Percentiles rank a stretch among this genome's conserved stretches.
Evolutionary conservation across 164 flowering plant species (phyloP).

Genomic region (Stephania japonica): DNA sequence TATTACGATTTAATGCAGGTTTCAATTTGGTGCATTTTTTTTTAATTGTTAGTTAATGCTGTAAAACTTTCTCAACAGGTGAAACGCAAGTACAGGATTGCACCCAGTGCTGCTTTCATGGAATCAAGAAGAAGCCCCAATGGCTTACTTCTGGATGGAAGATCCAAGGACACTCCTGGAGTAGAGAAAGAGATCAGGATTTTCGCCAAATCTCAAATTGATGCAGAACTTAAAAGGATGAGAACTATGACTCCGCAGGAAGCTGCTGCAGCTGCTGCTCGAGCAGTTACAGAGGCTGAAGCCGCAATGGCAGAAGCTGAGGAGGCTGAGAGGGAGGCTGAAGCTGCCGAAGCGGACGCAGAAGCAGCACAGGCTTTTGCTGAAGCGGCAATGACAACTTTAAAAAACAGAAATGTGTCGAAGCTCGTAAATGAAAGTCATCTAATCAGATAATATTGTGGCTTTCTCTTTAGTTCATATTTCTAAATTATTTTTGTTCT

Average conservation of each 20-base stretch:
- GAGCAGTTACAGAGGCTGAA: slow-evolving; percentile 91
- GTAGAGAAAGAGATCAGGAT: slow-evolving; percentile 34
- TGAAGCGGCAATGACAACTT: slow-evolving; percentile 72
- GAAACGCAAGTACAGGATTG: slow-evolving; percentile 70
- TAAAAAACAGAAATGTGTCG: slow-evolving; percentile 34
- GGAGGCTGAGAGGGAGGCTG: slow-evolving; percentile 85
- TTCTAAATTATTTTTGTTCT: background rate
- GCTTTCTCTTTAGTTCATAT: background rate
- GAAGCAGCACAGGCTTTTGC: slow-evolving; percentile 91
- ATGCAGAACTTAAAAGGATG: slow-evolving; percentile 60
- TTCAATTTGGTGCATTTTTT: too few relatives aligned
- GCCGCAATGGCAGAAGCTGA: slow-evolving; percentile 84
- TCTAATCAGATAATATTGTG: background rate
- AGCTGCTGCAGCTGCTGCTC: slow-evolving; percentile 90
- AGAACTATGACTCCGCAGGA: slow-evolving; percentile 69
- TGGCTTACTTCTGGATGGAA: slow-evolving; percentile 29
- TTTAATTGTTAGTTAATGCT: background rate
- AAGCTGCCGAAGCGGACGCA: slow-evolving; percentile 88
- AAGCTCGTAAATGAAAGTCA: slow-evolving; percentile 30
- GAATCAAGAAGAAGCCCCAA: slow-evolving; percentile 41
- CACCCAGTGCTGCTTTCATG: slow-evolving; percentile 28
- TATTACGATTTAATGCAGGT: too few relatives aligned
- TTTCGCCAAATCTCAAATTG: slow-evolving; percentile 50
- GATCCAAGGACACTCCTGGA: slow-evolving; percentile 23
- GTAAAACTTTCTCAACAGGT: slow-evolving; percentile 34